Percentiles rank a stretch among this genome's conserved stretches.
Conservation (phyloP, 2,329 filamentous ascomycete genomes). For the Exophiala sp. region DNA sequence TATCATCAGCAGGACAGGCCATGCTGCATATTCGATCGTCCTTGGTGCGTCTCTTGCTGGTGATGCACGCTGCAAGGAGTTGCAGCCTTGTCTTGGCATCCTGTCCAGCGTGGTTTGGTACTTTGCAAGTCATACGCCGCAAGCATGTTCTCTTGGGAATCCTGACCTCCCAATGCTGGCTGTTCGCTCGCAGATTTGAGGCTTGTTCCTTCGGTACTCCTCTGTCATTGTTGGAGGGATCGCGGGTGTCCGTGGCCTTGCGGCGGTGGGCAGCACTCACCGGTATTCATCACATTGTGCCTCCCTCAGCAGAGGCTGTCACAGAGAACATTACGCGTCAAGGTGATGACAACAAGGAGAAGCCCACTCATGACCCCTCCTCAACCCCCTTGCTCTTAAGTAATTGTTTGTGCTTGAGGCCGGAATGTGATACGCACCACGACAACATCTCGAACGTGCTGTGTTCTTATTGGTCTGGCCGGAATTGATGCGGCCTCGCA, state of each 20-base stretch:
- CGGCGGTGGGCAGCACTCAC: no score
- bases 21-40: neutral
- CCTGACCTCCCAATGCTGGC: no score
- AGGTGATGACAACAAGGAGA: slow-evolving; percentile 16
- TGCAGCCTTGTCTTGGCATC: slow-evolving; percentile 8
- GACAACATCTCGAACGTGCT: neutral
- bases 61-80: neutral
- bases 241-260: no score
- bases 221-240: no score
- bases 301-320: neutral
- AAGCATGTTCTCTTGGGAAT: no score
- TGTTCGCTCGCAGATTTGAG: no score
- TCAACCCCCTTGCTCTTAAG: slow-evolving; percentile 16
- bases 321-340: neutral
- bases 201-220: no score
- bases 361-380: slow-evolving; percentile 22
- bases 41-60: neutral
- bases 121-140: no score
- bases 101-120: neutral
- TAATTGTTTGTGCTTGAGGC: slow-evolving; percentile 19
- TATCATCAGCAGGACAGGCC: neutral
- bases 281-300: no score
- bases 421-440: slow-evolving; percentile 18
- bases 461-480: slow-evolving; percentile 22
- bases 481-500: slow-evolving; percentile 12